Evolutionary conservation across 2,329 filamentous ascomycete species (phyloP).

Genomic region (Aspergillus glaucus): DNA sequence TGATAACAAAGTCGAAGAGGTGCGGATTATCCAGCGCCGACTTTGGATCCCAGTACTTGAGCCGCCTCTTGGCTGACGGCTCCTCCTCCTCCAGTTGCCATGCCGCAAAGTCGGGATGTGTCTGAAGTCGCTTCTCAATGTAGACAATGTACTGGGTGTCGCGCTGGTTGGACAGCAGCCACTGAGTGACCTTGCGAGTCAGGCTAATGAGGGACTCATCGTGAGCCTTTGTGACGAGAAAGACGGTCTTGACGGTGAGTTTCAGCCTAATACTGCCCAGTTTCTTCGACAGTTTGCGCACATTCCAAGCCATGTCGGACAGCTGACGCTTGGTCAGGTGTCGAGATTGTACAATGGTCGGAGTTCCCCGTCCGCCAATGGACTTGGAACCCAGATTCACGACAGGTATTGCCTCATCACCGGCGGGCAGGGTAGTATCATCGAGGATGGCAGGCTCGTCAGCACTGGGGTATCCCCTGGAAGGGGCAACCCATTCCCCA

Average conservation of each 20-base stretch:
- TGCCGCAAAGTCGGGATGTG: slow-evolving; percentile 67
- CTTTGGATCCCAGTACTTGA: slow-evolving; percentile 77
- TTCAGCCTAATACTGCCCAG: slow-evolving; percentile 76
- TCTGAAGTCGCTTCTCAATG: slow-evolving; percentile 68
- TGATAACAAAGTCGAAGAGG: slow-evolving; percentile 88
- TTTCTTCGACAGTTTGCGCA: slow-evolving; percentile 80
- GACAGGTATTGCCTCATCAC: slow-evolving; percentile 18
- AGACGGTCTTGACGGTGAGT: slow-evolving; percentile 74
- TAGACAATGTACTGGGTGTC: slow-evolving; percentile 67
- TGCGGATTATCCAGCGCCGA: slow-evolving; percentile 74
- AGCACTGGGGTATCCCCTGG: slow-evolving; percentile 3
- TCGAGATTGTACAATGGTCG: slow-evolving; percentile 55
- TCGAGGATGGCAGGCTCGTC: slow-evolving; percentile 14
- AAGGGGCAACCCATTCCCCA: slow-evolving; percentile 22
- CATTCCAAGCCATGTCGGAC: slow-evolving; percentile 94
- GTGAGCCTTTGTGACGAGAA: slow-evolving; percentile 86
- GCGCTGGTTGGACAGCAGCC: slow-evolving; percentile 69
- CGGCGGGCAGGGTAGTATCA: slow-evolving; percentile 9
- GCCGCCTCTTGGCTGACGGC: slow-evolving; percentile 48
- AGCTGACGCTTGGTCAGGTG: slow-evolving; percentile 91
- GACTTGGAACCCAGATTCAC: slow-evolving; percentile 18
- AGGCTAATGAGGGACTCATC: slow-evolving; percentile 72
- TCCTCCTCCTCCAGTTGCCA: slow-evolving; percentile 61
- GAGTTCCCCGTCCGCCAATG: slow-evolving; percentile 16
- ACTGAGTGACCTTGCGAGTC: slow-evolving; percentile 69